These are phyloP conservation scores for Alternaria atra DNA, from an alignment of 2,329 filamentous ascomycete genomes.

Conservation along the genomic window DNA sequence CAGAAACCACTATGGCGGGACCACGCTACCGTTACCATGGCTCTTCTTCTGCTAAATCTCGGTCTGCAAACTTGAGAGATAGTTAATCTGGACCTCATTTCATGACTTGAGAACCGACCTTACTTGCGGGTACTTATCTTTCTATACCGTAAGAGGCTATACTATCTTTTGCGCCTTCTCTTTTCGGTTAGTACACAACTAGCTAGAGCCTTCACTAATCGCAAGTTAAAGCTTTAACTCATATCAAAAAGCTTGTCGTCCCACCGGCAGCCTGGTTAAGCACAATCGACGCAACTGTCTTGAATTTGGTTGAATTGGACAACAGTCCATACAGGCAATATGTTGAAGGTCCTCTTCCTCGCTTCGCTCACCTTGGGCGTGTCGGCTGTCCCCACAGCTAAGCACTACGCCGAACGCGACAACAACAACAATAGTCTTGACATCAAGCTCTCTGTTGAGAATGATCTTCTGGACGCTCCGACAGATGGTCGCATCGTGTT, in stretches of 20 bases:
- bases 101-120: not conserved
- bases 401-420: slow-evolving; percentile 1
- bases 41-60: not conserved
- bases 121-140: slow-evolving; percentile 1
- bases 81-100: not conserved
- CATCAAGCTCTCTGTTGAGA: slow-evolving; percentile 38
- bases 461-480: slow-evolving; percentile 36
- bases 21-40: not conserved
- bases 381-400: slow-evolving; percentile 2
- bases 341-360: slow-evolving; percentile 8
- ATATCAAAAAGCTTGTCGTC: slow-evolving; percentile 10
- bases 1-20: slow-evolving; percentile 2
- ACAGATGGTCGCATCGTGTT: slow-evolving; percentile 46
- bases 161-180: slow-evolving; percentile 8
- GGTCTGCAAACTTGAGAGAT: not conserved
- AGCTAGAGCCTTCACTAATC: slow-evolving; percentile 4
- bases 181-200: slow-evolving; percentile 2
- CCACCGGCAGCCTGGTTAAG: not conserved
- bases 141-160: not conserved
- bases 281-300: not conserved
- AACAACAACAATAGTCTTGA: slow-evolving; percentile 8
- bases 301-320: not conserved
- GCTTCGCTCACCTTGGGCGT: slow-evolving; percentile 6
- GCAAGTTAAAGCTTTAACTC: slow-evolving; percentile 2
- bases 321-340: not conserved